Evolutionary conservation across 2,329 filamentous ascomycete species (phyloP).

Genomic region (Pochonia chlamydosporia): DNA sequence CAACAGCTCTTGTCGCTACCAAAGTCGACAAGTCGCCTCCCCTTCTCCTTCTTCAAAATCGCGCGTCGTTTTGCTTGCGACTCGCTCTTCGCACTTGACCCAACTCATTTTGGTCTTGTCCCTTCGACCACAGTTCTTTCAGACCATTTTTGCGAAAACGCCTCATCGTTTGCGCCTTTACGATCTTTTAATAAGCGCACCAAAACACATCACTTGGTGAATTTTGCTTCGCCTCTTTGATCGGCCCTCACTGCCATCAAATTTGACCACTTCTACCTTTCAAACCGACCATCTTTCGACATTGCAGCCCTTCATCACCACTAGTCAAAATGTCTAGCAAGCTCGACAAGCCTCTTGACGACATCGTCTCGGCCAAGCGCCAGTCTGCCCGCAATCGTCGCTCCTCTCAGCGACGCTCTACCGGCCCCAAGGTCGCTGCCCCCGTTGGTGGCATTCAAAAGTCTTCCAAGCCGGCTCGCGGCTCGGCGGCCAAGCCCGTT

Average conservation of each 20-base stretch:
- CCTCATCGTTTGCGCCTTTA: not conserved
- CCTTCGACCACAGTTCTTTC: slow-evolving; percentile 4
- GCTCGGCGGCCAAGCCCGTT: slow-evolving; percentile 51
- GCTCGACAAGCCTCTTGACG: slow-evolving; percentile 94
- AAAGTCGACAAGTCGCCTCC: not conserved
- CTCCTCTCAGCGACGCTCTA: slow-evolving; percentile 42
- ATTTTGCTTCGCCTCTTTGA: not conserved
- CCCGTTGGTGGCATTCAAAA: slow-evolving; percentile 86
- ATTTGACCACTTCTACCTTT: not conserved
- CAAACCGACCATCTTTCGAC: slow-evolving; percentile 5
- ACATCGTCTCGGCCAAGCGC: slow-evolving; percentile 80
- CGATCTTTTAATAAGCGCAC: not conserved
- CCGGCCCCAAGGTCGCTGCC: slow-evolving; percentile 51
- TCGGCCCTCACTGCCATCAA: not conserved
- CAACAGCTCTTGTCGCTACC: slow-evolving; percentile 1
- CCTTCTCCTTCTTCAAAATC: not conserved
- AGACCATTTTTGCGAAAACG: slow-evolving; percentile 1
- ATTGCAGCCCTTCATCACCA: slow-evolving; percentile 27
- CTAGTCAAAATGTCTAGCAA: slow-evolving; percentile 75
- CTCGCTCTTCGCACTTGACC: not conserved
- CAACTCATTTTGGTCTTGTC: not conserved
- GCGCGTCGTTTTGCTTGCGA: not conserved
- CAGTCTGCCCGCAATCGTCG: slow-evolving; percentile 48
- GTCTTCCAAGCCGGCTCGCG: slow-evolving; percentile 57
- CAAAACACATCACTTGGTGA: not conserved